Conservation (phyloP, 148 eudicot species). For the Rhododendron vialii region DNA sequence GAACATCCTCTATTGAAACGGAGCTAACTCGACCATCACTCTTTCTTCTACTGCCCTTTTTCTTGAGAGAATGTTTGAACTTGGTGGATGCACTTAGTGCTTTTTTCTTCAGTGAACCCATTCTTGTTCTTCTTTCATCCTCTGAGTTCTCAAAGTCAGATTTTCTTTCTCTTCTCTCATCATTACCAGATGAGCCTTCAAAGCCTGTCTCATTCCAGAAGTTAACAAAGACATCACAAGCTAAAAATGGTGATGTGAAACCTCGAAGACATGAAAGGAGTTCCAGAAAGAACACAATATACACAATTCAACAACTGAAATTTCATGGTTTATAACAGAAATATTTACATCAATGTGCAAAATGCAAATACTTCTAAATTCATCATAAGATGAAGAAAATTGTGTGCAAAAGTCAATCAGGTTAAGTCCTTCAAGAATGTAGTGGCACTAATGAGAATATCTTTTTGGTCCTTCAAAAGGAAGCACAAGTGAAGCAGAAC, state of each 20-base stretch:
- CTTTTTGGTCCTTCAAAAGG: not conserved
- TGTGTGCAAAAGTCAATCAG: not conserved
- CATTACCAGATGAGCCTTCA: slow-evolving; percentile 75
- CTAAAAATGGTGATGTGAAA: not conserved
- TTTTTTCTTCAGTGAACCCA: slow-evolving; percentile 81
- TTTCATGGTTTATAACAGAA: not conserved
- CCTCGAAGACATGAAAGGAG: not conserved
- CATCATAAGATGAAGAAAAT: not conserved
- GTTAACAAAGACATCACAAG: slow-evolving; percentile 3
- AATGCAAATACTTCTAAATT: not conserved
- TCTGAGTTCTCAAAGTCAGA: slow-evolving; percentile 92
- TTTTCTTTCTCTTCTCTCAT: slow-evolving; percentile 86
- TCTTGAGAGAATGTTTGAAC: slow-evolving; percentile 81
- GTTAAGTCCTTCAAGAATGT: not conserved
- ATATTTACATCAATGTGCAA: not conserved
- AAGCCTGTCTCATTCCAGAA: slow-evolving; percentile 48
- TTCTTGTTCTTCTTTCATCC: slow-evolving; percentile 88
- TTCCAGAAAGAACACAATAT: not conserved
- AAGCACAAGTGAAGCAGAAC: not conserved
- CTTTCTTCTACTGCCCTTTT: slow-evolving; percentile 79
- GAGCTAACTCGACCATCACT: slow-evolving; percentile 91
- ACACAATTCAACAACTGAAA: not conserved
- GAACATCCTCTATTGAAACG: slow-evolving; percentile 90
- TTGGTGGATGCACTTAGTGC: slow-evolving; percentile 89
- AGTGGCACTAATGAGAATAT: not conserved